phyloP scores from a whole-genome alignment of 2,329 filamentous ascomycete species.

The Metarhizium sp. region DNA sequence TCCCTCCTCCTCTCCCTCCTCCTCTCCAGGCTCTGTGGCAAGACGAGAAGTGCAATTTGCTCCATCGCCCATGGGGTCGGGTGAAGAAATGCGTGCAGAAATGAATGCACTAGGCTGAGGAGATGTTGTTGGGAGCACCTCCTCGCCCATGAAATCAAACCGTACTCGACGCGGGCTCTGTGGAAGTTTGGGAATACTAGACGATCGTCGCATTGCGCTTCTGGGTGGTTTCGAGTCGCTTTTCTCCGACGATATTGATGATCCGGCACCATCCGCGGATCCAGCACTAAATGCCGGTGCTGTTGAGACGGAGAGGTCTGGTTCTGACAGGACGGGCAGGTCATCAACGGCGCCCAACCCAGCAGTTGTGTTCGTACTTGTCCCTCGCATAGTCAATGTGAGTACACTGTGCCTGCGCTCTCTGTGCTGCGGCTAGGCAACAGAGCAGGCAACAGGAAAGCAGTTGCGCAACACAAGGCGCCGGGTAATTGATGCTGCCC shows the following conservation, averaged over 20 bases:
- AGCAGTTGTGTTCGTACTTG: neutral
- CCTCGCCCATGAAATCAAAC: slow-evolving; percentile 50
- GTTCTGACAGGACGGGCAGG: slow-evolving; percentile 9
- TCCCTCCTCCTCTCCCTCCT: slow-evolving; percentile 25
- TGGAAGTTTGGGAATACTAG: slow-evolving; percentile 38
- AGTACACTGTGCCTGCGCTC: slow-evolving; percentile 5
- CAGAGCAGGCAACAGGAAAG: slow-evolving; percentile 2
- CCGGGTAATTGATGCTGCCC: neutral
- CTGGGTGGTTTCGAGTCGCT: slow-evolving; percentile 40
- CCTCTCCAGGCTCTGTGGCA: slow-evolving; percentile 28
- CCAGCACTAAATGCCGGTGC: slow-evolving; percentile 21
- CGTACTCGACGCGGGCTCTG: slow-evolving; percentile 52
- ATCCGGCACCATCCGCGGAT: slow-evolving; percentile 37
- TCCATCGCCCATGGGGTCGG: slow-evolving; percentile 16
- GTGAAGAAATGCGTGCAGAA: slow-evolving; percentile 16
- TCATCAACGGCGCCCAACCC: slow-evolving; percentile 6
- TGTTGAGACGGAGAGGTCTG: slow-evolving; percentile 21
- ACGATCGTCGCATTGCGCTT: slow-evolving; percentile 49
- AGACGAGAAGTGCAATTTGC: slow-evolving; percentile 22
- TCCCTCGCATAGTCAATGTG: slow-evolving; percentile 1
- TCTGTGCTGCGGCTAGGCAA: neutral
- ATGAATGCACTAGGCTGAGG: slow-evolving; percentile 32
- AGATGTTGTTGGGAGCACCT: slow-evolving; percentile 51
- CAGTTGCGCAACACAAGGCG: neutral
- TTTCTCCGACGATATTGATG: slow-evolving; percentile 42